A percentile compares a stretch with the other conserved stretches of the same genome.
These are phyloP conservation scores for Aspergillus wentii DNA, from an alignment of 495 filamentous ascomycete genomes.

Conservation along the genomic window DNA sequence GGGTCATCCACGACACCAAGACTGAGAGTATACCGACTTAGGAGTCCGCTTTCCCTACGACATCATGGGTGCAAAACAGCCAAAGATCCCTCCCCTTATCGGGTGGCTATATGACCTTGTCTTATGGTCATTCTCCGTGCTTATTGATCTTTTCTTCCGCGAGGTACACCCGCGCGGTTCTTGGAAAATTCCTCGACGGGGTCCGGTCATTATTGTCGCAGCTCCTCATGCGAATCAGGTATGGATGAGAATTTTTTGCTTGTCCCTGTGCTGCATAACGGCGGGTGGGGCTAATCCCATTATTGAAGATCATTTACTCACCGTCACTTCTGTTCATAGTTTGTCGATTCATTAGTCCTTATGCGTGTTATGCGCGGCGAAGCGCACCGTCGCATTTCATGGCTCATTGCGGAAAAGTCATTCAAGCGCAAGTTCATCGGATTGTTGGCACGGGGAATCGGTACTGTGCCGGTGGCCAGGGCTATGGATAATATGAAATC, in stretches of 20 bases:
- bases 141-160: constrained; percentile 94
- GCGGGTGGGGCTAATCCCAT: too few species aligned
- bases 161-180: constrained; percentile 92
- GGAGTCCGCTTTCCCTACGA: neutral
- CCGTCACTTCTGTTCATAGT: constrained; percentile 43
- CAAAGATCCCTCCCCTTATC: constrained; percentile 63
- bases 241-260: constrained; percentile 10
- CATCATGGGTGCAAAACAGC: constrained; percentile 32
- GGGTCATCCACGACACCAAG: too few species aligned
- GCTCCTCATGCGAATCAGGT: constrained; percentile 98
- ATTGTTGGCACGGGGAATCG: constrained; percentile 68
- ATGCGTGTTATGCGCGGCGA: constrained; percentile 84
- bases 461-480: constrained; percentile 82
- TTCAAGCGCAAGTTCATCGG: constrained; percentile 87
- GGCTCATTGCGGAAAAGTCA: constrained; percentile 91
- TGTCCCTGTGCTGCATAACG: neutral
- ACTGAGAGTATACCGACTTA: too few species aligned
- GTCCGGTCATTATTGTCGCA: constrained; percentile 93
- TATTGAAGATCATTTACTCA: constrained; percentile 3
- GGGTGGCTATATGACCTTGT: constrained; percentile 77
- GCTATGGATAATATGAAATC: constrained; percentile 85
- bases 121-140: constrained; percentile 76
- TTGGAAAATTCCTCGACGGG: constrained; percentile 84
- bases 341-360: constrained; percentile 91
- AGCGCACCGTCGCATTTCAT: constrained; percentile 80